These are phyloP conservation scores for Panicum hallii DNA, from an alignment of 202 grass and related monocot species.

Conservation along the genomic window DNA sequence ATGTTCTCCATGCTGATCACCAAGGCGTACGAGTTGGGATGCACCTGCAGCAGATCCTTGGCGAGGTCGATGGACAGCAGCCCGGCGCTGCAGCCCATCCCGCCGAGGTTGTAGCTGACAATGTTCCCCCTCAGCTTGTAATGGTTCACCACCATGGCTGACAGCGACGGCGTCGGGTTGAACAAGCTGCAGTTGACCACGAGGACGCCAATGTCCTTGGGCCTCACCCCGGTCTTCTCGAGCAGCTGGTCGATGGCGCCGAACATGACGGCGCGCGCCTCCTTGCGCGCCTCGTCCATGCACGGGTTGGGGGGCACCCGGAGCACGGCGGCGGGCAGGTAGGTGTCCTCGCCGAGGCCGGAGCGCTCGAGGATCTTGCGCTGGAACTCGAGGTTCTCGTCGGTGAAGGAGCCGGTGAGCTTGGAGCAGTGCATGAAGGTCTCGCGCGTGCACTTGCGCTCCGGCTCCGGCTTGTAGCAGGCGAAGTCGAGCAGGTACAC, in stretches of 20 bases:
- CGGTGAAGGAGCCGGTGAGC: slow-evolving; percentile 72
- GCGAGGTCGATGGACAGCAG: slow-evolving; percentile 91
- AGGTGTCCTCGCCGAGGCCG: slow-evolving; percentile 83
- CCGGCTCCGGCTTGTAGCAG: slow-evolving; percentile 87
- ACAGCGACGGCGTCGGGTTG: slow-evolving; percentile 94
- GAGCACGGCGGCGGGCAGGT: slow-evolving; percentile 85
- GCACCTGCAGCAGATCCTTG: slow-evolving; percentile 89
- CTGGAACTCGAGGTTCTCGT: slow-evolving; percentile 92
- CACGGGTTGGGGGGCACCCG: slow-evolving; percentile 81
- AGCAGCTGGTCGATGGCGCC: slow-evolving; percentile 95
- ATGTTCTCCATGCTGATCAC: slow-evolving; percentile 99
- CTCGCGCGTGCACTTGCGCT: slow-evolving; percentile 77
- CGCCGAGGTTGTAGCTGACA: slow-evolving; percentile 84
- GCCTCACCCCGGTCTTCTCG: slow-evolving; percentile 68
- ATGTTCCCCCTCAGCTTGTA: slow-evolving; percentile 93
- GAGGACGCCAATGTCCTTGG: slow-evolving; percentile 91
- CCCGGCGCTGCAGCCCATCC: slow-evolving; percentile 95
- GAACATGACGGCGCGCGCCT: slow-evolving; percentile 82
- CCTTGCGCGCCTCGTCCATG: slow-evolving; percentile 90
- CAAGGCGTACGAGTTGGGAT: slow-evolving; percentile 72
- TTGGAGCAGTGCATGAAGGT: slow-evolving; percentile 85
- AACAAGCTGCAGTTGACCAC: slow-evolving; percentile 97
- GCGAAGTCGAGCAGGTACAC: slow-evolving; percentile 93
- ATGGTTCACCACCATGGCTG: slow-evolving; percentile 97
- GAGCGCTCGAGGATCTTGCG: slow-evolving; percentile 97